Conservation (phyloP, 805 yeast genomes). For the Zygosaccharomyces siamensis region DNA sequence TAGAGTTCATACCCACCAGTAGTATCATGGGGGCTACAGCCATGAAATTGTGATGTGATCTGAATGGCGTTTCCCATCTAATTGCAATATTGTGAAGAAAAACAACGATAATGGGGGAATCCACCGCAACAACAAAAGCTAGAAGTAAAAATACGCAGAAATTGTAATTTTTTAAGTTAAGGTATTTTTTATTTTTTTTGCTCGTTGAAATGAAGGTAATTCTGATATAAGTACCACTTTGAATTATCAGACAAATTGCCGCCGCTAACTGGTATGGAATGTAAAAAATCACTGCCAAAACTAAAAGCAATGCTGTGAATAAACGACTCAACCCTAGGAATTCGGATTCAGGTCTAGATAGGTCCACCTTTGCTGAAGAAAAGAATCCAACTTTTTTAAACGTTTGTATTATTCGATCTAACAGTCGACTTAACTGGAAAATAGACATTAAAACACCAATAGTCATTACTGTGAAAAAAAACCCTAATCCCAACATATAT, state of each 20-base stretch:
- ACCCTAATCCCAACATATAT: conserved; percentile 53
- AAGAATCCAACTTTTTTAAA: not conserved
- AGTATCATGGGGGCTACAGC: conserved; percentile 71
- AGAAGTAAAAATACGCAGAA: conserved; percentile 59
- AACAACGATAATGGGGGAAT: conserved; percentile 71
- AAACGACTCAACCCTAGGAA: conserved; percentile 7
- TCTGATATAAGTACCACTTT: conserved; percentile 48
- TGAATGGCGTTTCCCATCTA: conserved; percentile 78
- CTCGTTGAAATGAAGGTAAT: conserved; percentile 17
- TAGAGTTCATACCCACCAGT: conserved; percentile 52
- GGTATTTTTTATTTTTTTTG: conserved; percentile 10
- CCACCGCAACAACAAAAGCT: conserved; percentile 76
- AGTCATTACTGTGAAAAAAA: conserved; percentile 41
- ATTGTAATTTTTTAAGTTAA: conserved; percentile 51
- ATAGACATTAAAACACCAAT: conserved; percentile 17
- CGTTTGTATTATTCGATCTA: conserved; percentile 6
- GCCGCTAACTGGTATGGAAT: conserved; percentile 81
- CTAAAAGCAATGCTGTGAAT: conserved; percentile 37
- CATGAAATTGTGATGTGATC: conserved; percentile 78
- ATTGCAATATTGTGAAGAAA: conserved; percentile 75
- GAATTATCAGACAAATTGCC: conserved; percentile 54
- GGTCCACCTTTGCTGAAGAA: not conserved
- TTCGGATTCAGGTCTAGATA: not conserved
- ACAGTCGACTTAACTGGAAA: not conserved
- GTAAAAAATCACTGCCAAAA: conserved; percentile 51